Evolutionary conservation across 2,329 filamentous ascomycete genomes (phyloP).

Genomic region (Xylariaceae sp.): DNA sequence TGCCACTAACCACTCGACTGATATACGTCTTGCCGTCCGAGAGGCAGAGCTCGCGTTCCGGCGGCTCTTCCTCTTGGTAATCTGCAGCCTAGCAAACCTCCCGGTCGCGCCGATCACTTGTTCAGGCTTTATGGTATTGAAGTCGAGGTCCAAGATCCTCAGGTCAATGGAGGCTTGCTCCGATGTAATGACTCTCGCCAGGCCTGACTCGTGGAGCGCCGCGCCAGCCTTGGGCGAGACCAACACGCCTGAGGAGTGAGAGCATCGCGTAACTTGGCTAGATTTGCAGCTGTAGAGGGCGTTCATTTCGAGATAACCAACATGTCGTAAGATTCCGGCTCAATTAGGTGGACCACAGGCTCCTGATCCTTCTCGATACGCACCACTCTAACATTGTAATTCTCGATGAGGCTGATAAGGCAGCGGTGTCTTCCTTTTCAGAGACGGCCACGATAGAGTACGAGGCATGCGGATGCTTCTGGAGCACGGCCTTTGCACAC

Average conservation of each 20-base stretch:
- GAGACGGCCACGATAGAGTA: conserved; percentile 20
- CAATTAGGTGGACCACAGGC: too few relatives aligned
- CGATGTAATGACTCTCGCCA: conserved; percentile 28
- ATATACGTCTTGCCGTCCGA: conserved; percentile 29
- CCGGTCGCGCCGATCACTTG: conserved; percentile 18
- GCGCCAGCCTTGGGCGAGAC: too few relatives aligned
- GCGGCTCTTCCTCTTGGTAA: conserved; percentile 10
- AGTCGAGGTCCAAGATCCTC: conserved; percentile 28
- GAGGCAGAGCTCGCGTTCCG: conserved; percentile 29
- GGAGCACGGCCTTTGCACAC: conserved; percentile 11
- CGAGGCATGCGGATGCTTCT: conserved; percentile 12
- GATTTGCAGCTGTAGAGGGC: too few relatives aligned
- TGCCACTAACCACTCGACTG: conserved; percentile 29
- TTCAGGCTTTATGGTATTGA: conserved; percentile 12
- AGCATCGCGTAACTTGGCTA: too few relatives aligned
- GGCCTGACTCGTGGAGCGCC: too few relatives aligned
- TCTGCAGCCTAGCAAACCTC: conserved; percentile 18
- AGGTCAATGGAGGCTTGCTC: conserved; percentile 34
- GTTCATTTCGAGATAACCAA: too few relatives aligned
- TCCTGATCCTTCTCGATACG: too few relatives aligned
- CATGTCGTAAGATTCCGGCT: too few relatives aligned
- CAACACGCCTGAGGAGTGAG: too few relatives aligned
- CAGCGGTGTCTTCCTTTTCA: conserved; percentile 19
- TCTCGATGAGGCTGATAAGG: too few relatives aligned
- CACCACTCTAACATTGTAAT: too few relatives aligned